A percentile compares a stretch with the other conserved stretches of the same genome.
Conservation (phyloP, 306 rosid genomes). For the Quercus glauca region DNA sequence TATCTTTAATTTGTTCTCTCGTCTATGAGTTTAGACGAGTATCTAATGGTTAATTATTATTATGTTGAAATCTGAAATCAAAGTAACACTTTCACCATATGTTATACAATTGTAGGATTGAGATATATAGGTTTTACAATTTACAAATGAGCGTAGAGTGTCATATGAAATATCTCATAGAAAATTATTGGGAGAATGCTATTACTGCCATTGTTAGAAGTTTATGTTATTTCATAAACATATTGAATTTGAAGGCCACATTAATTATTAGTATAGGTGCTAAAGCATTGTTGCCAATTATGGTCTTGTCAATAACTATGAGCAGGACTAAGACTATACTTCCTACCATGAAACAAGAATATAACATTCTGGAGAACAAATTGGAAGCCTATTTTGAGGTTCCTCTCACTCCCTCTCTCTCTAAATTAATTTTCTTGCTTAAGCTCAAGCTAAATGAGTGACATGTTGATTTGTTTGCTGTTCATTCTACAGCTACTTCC, state of each 20-base stretch:
- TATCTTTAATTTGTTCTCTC: not conserved
- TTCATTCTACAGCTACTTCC: constrained; percentile 14
- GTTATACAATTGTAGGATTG: too few relatives aligned
- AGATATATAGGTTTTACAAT: too few relatives aligned
- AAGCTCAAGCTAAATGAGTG: not conserved
- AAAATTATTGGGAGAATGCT: too few relatives aligned
- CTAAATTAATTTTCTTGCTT: too few relatives aligned
- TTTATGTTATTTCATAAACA: too few relatives aligned
- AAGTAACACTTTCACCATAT: too few relatives aligned
- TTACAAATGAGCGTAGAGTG: too few relatives aligned
- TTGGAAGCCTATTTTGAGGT: constrained; percentile 46
- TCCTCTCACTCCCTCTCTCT: not conserved
- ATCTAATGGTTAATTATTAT: too few relatives aligned
- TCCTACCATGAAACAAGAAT: constrained; percentile 14
- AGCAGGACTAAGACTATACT: constrained; percentile 11
- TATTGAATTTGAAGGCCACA: too few relatives aligned
- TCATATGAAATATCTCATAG: too few relatives aligned
- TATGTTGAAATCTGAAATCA: too few relatives aligned
- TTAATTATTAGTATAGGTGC: not conserved
- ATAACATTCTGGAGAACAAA: constrained; percentile 16
- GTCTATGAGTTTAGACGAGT: not conserved
- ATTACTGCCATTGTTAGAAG: too few relatives aligned
- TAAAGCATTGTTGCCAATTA: not conserved
- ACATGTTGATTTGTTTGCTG: not conserved
- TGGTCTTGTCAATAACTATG: not conserved